These are phyloP conservation scores for Alternaria sp. DNA, from an alignment of 2,329 filamentous ascomycete genomes.

Conservation along the genomic window DNA sequence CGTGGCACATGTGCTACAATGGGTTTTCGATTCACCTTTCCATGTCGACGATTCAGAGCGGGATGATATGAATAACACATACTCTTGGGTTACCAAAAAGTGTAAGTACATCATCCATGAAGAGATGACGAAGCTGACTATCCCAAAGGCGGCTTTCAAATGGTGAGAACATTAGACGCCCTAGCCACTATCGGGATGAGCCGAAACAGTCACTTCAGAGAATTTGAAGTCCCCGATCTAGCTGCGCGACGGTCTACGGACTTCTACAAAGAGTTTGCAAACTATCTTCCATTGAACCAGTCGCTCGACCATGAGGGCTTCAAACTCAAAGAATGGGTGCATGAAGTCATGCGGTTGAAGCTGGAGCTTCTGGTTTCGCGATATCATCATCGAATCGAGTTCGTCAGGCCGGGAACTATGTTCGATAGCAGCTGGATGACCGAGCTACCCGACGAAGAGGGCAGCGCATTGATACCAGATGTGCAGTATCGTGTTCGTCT, in stretches of 20 bases:
- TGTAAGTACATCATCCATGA: no score
- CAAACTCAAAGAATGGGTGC: not conserved
- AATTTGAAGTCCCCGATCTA: no score
- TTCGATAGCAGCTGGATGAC: not conserved
- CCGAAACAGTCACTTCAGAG: no score
- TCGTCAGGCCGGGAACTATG: not conserved
- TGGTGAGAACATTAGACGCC: no score
- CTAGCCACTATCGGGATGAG: no score
- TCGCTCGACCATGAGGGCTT: not conserved
- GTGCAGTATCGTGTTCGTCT: not conserved
- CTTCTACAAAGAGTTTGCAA: not conserved
- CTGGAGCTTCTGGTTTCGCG: not conserved
- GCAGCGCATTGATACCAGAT: not conserved
- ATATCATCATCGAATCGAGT: not conserved
- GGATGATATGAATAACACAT: accelerated
- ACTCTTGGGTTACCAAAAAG: no score
- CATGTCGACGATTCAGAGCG: no score
- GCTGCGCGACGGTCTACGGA: not conserved
- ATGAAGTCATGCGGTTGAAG: not conserved
- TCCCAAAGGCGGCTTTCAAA: no score
- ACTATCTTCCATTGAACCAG: not conserved
- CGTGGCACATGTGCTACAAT: not conserved
- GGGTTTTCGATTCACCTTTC: not conserved
- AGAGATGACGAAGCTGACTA: no score
- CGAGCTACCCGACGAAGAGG: not conserved